Percentiles rank a stretch among this genome's conserved stretches.
These are phyloP conservation scores for barrel medic (Medicago truncatula) DNA, from an alignment of 306 rosid genomes.

Conservation along the genomic window MtrunA17r5.0-ANR NC_053048.1:36344001-36344500, in stretches of 20 bases:
- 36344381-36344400: no score
- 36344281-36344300: slow-evolving; percentile 86
- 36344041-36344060: slow-evolving; percentile 39
- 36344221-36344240: slow-evolving; percentile 62
- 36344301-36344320: slow-evolving; percentile 77
- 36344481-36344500: no score
- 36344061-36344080: slow-evolving; percentile 29
- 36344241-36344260: slow-evolving; percentile 84
- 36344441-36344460: no score
- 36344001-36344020: slow-evolving; percentile 18
- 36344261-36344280: slow-evolving; percentile 69
- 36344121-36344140: slow-evolving; percentile 24
- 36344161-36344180: slow-evolving; percentile 71
- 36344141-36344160: slow-evolving; percentile 60
- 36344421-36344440: no score
- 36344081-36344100: slow-evolving; percentile 12
- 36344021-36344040: slow-evolving; percentile 29
- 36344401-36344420: no score
- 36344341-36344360: slow-evolving; percentile 76
- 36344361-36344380: no score
- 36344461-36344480: accelerated
- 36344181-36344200: slow-evolving; percentile 60
- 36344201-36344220: slow-evolving; percentile 55
- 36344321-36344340: slow-evolving; percentile 60
- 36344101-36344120: slow-evolving; percentile 24